Evolutionary conservation across 495 filamentous ascomycete genomes (phyloP).

Genomic region (Talaromyces thailandensis): DNA sequence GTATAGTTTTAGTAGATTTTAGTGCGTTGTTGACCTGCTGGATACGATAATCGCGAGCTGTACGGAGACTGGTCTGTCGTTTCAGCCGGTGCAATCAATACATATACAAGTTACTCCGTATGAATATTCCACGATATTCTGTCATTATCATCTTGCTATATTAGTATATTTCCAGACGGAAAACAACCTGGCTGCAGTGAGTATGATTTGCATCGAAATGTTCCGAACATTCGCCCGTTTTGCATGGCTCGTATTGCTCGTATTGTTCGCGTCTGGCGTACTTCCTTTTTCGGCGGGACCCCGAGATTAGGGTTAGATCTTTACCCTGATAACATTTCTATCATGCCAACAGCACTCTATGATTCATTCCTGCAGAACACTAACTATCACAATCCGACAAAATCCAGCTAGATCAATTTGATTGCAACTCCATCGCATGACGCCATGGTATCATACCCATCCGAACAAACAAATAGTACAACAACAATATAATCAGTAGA

Average conservation of each 20-base stretch:
- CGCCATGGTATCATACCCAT: slow-evolving; percentile 5
- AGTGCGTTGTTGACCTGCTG: background rate
- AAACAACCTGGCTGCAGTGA: background rate
- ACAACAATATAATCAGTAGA: background rate
- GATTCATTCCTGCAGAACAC: background rate
- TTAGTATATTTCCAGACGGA: no score
- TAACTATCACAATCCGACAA: background rate
- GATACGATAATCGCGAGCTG: background rate
- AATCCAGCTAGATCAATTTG: background rate
- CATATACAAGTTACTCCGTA: no score
- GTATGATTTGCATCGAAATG: background rate
- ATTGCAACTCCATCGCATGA: slow-evolving; percentile 1
- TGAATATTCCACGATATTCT: background rate
- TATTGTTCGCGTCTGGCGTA: background rate
- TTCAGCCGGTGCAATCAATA: background rate
- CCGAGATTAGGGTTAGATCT: background rate
- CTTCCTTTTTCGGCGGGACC: background rate
- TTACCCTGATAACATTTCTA: no score
- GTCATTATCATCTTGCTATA: no score
- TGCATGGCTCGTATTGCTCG: background rate
- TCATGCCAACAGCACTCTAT: no score
- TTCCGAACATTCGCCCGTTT: no score
- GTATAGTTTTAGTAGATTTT: background rate
- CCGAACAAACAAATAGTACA: background rate
- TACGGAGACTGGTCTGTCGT: background rate